Base-by-base conservation (phyloP, 257 asterid genomes). In the Solanum bulbocastanum region DNA sequence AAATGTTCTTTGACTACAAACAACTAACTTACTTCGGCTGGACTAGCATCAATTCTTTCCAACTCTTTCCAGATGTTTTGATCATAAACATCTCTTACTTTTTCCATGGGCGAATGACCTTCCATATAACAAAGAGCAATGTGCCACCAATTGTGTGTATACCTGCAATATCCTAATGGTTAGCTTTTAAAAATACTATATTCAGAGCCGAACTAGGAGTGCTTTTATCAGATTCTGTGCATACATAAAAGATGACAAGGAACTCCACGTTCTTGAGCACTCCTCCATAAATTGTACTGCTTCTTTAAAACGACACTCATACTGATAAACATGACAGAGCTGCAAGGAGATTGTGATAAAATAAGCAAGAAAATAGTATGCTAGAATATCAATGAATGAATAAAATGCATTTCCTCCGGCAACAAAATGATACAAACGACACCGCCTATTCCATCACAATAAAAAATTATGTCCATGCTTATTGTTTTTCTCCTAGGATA, bases 81-180 rank as follows among this genome's bases (percentile, higher is more conserved):
- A 82, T 96, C 98, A 88, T 97, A 97, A 66, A 95, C 88, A 18
- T 97, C 95, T 86, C 89, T 85, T 44, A 95, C 95, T 92, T 93
- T 95, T 62, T 88, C 89, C 90, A 94, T 90, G 32, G 96, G 91
- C 39, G 96, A 95, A 85, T 92, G 91, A 65, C 95, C 98, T 94
- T 97, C 99, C 94, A 96, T 91, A 91, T 93, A 95, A 90, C 99
- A 97, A 32, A 97, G 92, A 40, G 98, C 98, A 87, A 97, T 97
- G 82, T 97, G 99, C 99, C 98, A 97, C 99, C 99, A 97, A 90
- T 97, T 97, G 91, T 97, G 99, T 65, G 99, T 97, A 87, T 90
- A 92, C 98, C 98, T 97, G 92, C 88, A 22, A 65, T 71, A 78
- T 69, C 79, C 78, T 25, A 49, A 20, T 46, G 68, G 85, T 81